Evolutionary conservation across 1,284 basidiomycete genomes (phyloP), one percentile per base, ranked within the genome.

Genomic region (Sporisorium exsertum): DNA sequence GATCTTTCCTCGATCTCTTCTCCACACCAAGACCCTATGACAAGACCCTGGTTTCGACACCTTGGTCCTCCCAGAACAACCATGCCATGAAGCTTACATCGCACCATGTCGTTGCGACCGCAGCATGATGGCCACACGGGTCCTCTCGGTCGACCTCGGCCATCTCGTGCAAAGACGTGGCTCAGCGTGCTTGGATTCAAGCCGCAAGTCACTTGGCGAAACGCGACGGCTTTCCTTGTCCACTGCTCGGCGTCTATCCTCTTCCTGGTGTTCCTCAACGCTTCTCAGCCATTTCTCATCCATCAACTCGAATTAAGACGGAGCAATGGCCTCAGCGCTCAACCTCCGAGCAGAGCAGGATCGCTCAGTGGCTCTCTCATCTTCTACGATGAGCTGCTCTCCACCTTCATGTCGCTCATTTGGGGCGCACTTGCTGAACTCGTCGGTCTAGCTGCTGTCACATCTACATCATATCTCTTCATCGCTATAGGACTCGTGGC

Each of bases 251-350:
- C 65, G 13, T 80, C 78, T 0, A 79, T 80, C 62, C 66, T 80
- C 32, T 81, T 81, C 20, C 45, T 81, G 35, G 79, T 81, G 55
- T 81, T 79, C 18, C 67, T 81, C 51, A 81, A 81, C 46, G 60
- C 74, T 0, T 64, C 63, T 5, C 79, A 81, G 57, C 77, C 79
- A 2, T 81, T 81, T 24, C n/a, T 79, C 16, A 74, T 81, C n/a
- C 64, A 79, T 52, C 79, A 79, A 54, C 64, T 81, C 40, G 67
- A 72, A 20, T 69, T 56, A 4, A 49, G 20, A 3, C 22, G 26
- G 10, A 20, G 58, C 6, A 20, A 33, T 16, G n/a, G 24, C 2
- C 20, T 27, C 37, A 27, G 40, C n/a, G 43, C 15, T 4, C 33
- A 20, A 15, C 20, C n/a, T 27, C 62, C 64, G 5, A 63, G 56